A percentile compares a stretch with the other conserved stretches of the same genome.
Conservation (phyloP, 2,329 filamentous ascomycete species). For the Ophiocordyceps polyrhachis-furcata region DNA sequence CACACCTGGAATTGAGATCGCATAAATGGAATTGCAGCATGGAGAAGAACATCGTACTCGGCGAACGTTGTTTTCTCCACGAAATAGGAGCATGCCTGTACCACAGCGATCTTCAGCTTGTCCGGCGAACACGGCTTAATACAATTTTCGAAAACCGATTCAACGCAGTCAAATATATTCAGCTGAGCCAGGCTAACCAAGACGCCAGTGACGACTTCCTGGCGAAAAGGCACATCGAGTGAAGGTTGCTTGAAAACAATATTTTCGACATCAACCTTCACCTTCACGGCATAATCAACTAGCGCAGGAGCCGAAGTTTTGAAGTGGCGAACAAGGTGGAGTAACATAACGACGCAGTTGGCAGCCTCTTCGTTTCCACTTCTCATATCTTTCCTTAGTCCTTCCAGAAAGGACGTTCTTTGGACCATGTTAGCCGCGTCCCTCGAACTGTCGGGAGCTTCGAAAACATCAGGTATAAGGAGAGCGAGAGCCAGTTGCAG, state of each 20-base stretch:
- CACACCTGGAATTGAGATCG: conserved; percentile 36
- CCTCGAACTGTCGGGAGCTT: conserved; percentile 48
- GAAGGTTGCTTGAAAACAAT: conserved; percentile 40
- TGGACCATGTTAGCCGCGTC: conserved; percentile 33
- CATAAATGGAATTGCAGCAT: conserved; percentile 35
- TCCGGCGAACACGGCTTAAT: conserved; percentile 36
- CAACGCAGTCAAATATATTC: conserved; percentile 38
- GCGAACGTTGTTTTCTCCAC: conserved; percentile 29
- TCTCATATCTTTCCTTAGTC: conserved; percentile 40
- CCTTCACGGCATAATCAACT: conserved; percentile 49
- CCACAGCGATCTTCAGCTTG: conserved; percentile 41
- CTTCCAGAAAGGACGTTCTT: conserved; percentile 47
- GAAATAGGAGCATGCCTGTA: conserved; percentile 45
- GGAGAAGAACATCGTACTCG: conserved; percentile 35
- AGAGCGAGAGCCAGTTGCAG: conserved; percentile 45
- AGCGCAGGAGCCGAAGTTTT: conserved; percentile 37
- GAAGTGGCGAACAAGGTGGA: conserved; percentile 46
- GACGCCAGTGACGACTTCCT: conserved; percentile 45
- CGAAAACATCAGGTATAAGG: conserved; percentile 49
- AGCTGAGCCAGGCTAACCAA: conserved; percentile 47
- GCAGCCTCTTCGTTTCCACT: conserved; percentile 48
- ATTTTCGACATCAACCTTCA: conserved; percentile 49
- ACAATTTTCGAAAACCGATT: conserved; percentile 36
- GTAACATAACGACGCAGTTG: conserved; percentile 44
- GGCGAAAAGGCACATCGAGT: conserved; percentile 32